Percentiles rank a stretch among this genome's conserved stretches.
These are phyloP conservation scores for Ophiocordyceps polyrhachis-furcata DNA, from an alignment of 2,329 filamentous ascomycete species.

Conservation along the genomic window DNA sequence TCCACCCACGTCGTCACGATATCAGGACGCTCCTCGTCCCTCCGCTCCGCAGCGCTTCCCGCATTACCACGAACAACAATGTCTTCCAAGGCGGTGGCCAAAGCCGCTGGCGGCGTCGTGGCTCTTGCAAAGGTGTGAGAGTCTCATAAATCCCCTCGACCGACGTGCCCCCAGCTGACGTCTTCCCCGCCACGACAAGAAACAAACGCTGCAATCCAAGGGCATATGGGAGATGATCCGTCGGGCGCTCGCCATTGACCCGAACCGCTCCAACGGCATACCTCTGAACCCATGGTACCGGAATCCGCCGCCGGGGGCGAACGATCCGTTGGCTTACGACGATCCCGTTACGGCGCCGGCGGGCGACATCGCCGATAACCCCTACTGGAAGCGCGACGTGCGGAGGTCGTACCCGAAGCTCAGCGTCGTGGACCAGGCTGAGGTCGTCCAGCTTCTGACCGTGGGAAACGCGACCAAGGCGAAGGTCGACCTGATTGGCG, in stretches of 20 bases:
- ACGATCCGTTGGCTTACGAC: constrained; percentile 19
- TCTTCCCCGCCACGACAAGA: constrained; percentile 32
- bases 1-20: no score
- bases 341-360: constrained; percentile 39
- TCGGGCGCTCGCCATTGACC: constrained; percentile 59
- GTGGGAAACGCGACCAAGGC: constrained; percentile 69
- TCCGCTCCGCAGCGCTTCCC: not conserved
- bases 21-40: not conserved
- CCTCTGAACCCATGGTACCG: constrained; percentile 88
- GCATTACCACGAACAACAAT: constrained; percentile 21
- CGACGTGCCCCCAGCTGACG: not conserved
- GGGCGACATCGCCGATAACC: constrained; percentile 23
- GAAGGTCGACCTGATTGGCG: constrained; percentile 64
- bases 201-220: constrained; percentile 83
- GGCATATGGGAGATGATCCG: constrained; percentile 80
- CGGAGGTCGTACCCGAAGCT: constrained; percentile 67
- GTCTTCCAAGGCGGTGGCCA: constrained; percentile 41
- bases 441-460: constrained; percentile 68
- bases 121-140: constrained; percentile 36
- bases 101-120: constrained; percentile 34
- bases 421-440: constrained; percentile 64
- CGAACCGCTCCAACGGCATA: constrained; percentile 76
- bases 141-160: not conserved
- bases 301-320: constrained; percentile 43
- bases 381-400: constrained; percentile 71